These are phyloP conservation scores for Phytophthora sansomeana DNA, from an alignment of 352 stramenopile genomes.

Conservation along the genomic window DNA sequence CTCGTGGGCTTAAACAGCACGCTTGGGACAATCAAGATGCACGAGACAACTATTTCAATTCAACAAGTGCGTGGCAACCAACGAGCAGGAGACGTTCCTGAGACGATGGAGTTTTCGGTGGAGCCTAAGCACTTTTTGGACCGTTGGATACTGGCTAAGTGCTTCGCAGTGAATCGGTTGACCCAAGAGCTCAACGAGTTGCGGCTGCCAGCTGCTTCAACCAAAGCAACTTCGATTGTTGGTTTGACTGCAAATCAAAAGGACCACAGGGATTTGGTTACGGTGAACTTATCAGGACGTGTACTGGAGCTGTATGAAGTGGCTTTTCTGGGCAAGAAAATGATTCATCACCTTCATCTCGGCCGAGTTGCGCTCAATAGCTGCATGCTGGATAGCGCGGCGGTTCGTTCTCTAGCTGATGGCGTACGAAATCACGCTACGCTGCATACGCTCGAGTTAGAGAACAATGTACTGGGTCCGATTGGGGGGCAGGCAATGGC, in stretches of 20 bases:
- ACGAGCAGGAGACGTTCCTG: constrained; percentile 20
- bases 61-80: constrained; percentile 65
- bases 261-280: constrained; percentile 42
- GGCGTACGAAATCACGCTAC: constrained; percentile 71
- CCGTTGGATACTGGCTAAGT: constrained; percentile 73
- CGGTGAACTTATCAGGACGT: constrained; percentile 60
- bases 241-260: constrained; percentile 19
- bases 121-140: constrained; percentile 57
- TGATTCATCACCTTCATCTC: constrained; percentile 77
- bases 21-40: constrained; percentile 67
- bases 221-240: constrained; percentile 18
- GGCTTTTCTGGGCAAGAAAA: constrained; percentile 71
- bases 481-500: constrained; percentile 60
- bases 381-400: constrained; percentile 61
- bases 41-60: constrained; percentile 45
- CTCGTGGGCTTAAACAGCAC: constrained; percentile 67
- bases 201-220: constrained; percentile 37
- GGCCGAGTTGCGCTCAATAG: constrained; percentile 64
- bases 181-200: constrained; percentile 70
- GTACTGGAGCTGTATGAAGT: constrained; percentile 64
- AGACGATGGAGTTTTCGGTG: constrained; percentile 43
- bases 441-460: constrained; percentile 66
- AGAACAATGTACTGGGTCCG: constrained; percentile 68
- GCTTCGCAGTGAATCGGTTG: constrained; percentile 65
- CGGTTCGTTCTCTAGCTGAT: constrained; percentile 64